Base-by-base conservation (phyloP, 1,139 yeast genomes). In the Magnusiomyces fungicola region DNA sequence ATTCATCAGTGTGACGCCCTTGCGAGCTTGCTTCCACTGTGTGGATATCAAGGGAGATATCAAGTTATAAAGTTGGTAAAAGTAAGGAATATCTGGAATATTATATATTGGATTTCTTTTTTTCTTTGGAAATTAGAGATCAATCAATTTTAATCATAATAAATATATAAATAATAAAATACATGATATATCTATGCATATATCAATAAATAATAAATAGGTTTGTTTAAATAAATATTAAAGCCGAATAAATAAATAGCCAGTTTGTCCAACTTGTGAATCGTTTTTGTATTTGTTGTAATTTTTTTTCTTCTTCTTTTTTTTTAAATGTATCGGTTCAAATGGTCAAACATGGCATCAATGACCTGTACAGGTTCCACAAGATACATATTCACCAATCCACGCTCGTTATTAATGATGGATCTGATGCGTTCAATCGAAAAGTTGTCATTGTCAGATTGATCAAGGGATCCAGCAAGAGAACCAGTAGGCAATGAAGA, bases 1-100 rank as follows among this genome's bases (percentile, higher is more conserved):
- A 38, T 61, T 60, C 50, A 61, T 69, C 34, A 81, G 94, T 60
- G 92, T 92, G 12, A 87, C 97, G 3, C 96, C 96, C 0, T 68
- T 92, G 56, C 76, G 78, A 58, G 96, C 97, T 0, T 75, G 80
- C 1, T 90, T 84, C 67, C 74, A 74, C 53, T 76, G 22, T 19
- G 44, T 41, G 19, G 37, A 27, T 9, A 29, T 41, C 10, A 19
- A 29, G 9, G 44, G 44, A 2, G 44, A 41, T 19, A 41, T 41
- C 14, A 40, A 40, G 44, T 14, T 41, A 18, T 34, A 23, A 34
- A 18, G 12, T 7, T 27, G 30, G 30, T 27, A 7, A 27, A 27
- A 27, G 12, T 27, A 27, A 27, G 7, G 12, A 7, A 27, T 27
- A 27, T 27, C 12, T 27, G 30, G 30, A 7, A 12, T 27, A 27